Base-by-base conservation (phyloP, 164 flowering plant species). In the Houttuynia cordata region DNA sequence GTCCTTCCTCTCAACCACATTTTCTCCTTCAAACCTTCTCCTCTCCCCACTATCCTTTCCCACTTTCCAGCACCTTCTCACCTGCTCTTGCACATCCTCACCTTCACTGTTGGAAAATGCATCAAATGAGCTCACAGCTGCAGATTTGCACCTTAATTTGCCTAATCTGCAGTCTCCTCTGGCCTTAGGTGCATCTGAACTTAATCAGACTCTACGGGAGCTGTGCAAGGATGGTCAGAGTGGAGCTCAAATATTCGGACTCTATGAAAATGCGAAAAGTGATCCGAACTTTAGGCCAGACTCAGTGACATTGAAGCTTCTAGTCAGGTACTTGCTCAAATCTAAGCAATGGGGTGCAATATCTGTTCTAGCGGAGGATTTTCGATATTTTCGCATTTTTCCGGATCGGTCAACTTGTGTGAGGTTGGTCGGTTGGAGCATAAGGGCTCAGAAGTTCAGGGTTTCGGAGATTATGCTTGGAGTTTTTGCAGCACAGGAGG, bases 371-470 rank as follows among this genome's bases (percentile, higher is more conserved):
- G 65, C 58, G 42, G 64, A 75, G 50, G 97, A 87, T 79, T 71
- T 83, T 59, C 70, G 40, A 64, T 51, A 15, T 55, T 81, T 67
- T 17, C 17, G 66, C 15, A 80, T 77, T 19, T 74, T 78, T 49
- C 95, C 93, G 24, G 88, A 79, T 73, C 19, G 56, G 18, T 20
- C 61, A 40, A 75, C 77, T 5, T 80, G 86, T 71, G 76, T 70
- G 63, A 79, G 65, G 57, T 59, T 87, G 64, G 57, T 91, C n/a
- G 58, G 69, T 50, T 61, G 73, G 37, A 85, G 93, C 62, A 71
- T 83, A 59, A 80, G 67, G 59, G 81, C 80, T 54, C 76, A 86
- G 67, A 91, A 84, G 65, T 78, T 91, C 60, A 79, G 64, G 66
- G 58, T 76, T 45, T 76, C 74, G 7, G 70, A 78, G 53, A 24